A percentile compares a stretch with the other conserved stretches of the same genome.
Evolutionary conservation across 805 yeast species (phyloP).

Genomic region (Metschnikowia similis): DNA sequence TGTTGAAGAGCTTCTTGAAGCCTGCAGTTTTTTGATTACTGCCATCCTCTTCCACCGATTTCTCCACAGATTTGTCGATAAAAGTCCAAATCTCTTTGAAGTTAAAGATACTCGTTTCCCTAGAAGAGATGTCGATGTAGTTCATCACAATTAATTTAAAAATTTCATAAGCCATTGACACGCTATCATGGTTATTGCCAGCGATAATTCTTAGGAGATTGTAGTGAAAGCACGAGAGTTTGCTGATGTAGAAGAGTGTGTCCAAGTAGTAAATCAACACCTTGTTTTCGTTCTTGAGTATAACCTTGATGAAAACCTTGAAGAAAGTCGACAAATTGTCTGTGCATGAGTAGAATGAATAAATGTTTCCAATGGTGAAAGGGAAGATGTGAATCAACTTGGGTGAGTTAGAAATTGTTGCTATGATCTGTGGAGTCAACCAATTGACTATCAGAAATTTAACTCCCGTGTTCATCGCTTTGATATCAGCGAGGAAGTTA

Average conservation of each 20-base stretch:
- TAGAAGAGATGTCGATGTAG: conserved; percentile 30
- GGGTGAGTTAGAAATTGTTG: conserved; percentile 29
- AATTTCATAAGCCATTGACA: conserved; percentile 31
- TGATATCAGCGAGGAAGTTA: conserved; percentile 11
- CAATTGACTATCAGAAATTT: conserved; percentile 45
- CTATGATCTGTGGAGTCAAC: conserved; percentile 42
- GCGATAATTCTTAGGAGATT: conserved; percentile 30
- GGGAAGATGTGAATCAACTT: conserved; percentile 35
- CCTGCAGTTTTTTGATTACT: background rate
- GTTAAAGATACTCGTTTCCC: conserved; percentile 32
- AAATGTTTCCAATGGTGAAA: conserved; percentile 26
- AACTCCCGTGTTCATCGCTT: conserved; percentile 36
- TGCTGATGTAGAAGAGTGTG: conserved; percentile 31
- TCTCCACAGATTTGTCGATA: conserved; percentile 26
- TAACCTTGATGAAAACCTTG: conserved; percentile 29
- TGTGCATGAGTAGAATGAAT: conserved; percentile 33
- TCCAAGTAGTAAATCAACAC: conserved; percentile 41
- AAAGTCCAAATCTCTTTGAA: conserved; percentile 35
- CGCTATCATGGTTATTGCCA: conserved; percentile 22
- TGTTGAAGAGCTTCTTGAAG: conserved; percentile 14
- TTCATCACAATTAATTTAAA: conserved; percentile 30
- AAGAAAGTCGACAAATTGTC: conserved; percentile 40
- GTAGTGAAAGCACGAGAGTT: conserved; percentile 20
- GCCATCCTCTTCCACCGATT: conserved; percentile 6
- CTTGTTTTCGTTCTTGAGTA: conserved; percentile 37